These are phyloP conservation scores for Phytophthora aleatoria DNA, from an alignment of 352 stramenopile species.

Conservation along the genomic window DNA sequence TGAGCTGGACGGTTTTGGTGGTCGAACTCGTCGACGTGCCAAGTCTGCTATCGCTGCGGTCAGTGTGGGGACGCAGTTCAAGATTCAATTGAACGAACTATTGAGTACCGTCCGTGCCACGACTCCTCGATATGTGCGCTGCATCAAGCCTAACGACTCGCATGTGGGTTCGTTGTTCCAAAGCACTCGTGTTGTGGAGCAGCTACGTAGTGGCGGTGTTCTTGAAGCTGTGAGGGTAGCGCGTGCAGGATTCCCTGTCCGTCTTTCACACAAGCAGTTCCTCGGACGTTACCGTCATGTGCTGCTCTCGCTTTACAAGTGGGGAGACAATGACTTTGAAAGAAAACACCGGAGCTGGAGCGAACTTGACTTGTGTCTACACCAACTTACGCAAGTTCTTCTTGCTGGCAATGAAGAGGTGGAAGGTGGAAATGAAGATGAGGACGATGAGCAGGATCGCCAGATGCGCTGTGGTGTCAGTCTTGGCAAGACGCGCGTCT, in stretches of 20 bases:
- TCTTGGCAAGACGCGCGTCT: slow-evolving; percentile 93
- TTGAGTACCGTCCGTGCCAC: slow-evolving; percentile 94
- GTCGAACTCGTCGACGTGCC: slow-evolving; percentile 35
- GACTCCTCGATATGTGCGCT: slow-evolving; percentile 98
- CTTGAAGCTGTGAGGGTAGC: slow-evolving; percentile 89
- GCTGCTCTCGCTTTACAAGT: slow-evolving; percentile 43
- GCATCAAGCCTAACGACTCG: slow-evolving; percentile 98
- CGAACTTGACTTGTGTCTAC: slow-evolving; percentile 38
- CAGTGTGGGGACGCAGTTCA: slow-evolving; percentile 93
- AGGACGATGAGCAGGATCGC: slow-evolving; percentile 33
- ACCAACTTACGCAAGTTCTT: slow-evolving; percentile 37
- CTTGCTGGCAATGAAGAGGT: slow-evolving; percentile 22
- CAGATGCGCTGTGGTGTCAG: slow-evolving; percentile 53
- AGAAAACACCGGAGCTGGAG: slow-evolving; percentile 24
- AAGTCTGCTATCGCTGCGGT: slow-evolving; percentile 71
- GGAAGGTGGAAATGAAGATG: slow-evolving; percentile 27
- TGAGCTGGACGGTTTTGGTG: slow-evolving; percentile 21
- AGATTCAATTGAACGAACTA: slow-evolving; percentile 94
- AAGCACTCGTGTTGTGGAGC: slow-evolving; percentile 73
- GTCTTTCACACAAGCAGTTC: slow-evolving; percentile 82
- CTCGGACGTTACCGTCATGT: slow-evolving; percentile 69
- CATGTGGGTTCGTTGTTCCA: slow-evolving; percentile 80
- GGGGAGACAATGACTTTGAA: slow-evolving; percentile 21
- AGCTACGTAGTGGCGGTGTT: slow-evolving; percentile 86
- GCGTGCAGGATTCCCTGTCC: slow-evolving; percentile 83